Conservation (phyloP, 2,329 filamentous ascomycete genomes). For the Verticillium nonalfalfae region DNA sequence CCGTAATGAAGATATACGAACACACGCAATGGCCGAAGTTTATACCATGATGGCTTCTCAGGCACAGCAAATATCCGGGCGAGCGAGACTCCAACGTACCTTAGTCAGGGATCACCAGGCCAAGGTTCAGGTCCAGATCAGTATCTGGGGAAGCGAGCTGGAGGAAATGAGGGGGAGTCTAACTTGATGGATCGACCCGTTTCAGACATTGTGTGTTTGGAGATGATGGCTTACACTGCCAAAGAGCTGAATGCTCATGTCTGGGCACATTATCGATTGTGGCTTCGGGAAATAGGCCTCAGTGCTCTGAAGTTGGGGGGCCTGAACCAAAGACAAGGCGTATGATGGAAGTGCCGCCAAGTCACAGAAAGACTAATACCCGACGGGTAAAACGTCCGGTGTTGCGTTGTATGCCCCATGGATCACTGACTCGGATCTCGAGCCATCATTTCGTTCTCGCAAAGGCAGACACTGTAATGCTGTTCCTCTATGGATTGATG, state of each 20-base stretch:
- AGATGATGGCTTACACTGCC: not conserved
- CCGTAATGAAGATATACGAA: no score
- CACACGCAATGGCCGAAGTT: no score
- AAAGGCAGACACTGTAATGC: no score
- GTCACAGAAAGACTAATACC: not conserved
- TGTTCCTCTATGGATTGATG: no score
- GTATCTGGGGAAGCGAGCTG: not conserved
- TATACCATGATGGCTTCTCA: no score
- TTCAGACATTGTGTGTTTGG: not conserved
- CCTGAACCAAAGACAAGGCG: not conserved
- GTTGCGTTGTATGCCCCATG: not conserved
- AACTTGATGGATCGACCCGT: not conserved
- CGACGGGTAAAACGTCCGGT: not conserved
- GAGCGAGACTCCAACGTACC: no score
- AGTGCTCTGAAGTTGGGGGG: not conserved
- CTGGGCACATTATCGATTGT: not conserved
- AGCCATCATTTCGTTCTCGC: not conserved
- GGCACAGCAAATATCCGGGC: no score
- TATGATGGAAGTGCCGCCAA: not conserved
- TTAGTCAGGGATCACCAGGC: not conserved
- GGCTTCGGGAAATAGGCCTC: not conserved
- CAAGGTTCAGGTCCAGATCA: not conserved
- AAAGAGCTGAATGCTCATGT: not conserved
- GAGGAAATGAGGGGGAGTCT: not conserved
- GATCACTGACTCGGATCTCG: not conserved